Percentiles rank a stretch among this genome's conserved stretches.
Evolutionary conservation across 1,284 basidiomycete genomes (phyloP).

Genomic region (Meripilus lineatus): DNA sequence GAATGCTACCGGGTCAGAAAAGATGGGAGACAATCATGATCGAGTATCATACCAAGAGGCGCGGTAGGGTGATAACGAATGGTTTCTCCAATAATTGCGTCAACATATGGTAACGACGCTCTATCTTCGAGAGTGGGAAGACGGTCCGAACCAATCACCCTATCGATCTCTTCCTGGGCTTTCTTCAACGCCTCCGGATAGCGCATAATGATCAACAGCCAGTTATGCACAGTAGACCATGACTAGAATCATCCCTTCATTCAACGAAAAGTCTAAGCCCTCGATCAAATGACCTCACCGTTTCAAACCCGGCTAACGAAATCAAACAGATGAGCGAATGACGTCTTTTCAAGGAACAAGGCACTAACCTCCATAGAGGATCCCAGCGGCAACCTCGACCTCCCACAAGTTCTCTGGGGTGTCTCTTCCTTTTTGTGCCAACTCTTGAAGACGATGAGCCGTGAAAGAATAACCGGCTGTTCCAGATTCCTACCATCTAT

Average conservation of each 20-base stretch:
- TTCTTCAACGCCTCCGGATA: slow-evolving; percentile 27
- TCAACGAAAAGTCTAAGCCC: neutral
- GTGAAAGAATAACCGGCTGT: slow-evolving; percentile 15
- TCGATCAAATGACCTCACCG: neutral
- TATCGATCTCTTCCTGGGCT: slow-evolving; percentile 33
- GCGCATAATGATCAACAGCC: slow-evolving; percentile 24
- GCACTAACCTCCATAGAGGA: slow-evolving; percentile 2
- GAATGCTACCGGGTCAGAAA: slow-evolving; percentile 2
- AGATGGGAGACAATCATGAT: neutral
- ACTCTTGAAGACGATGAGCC: slow-evolving; percentile 14
- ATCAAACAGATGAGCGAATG: neutral
- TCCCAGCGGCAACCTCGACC: neutral
- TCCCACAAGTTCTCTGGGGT: slow-evolving; percentile 11
- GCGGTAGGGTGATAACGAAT: slow-evolving; percentile 25
- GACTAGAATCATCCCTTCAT: neutral
- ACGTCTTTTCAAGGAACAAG: neutral
- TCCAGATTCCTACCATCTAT: slow-evolving; percentile 11
- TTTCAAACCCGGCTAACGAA: neutral
- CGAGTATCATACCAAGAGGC: neutral
- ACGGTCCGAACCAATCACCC: slow-evolving; percentile 28
- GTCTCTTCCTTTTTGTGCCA: slow-evolving; percentile 14
- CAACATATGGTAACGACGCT: slow-evolving; percentile 28
- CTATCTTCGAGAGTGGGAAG: slow-evolving; percentile 30
- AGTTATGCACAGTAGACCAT: slow-evolving; percentile 17
- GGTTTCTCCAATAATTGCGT: slow-evolving; percentile 33